phyloP scores from a whole-genome alignment of 345 rosid species.

The Syzygium grande region DNA sequence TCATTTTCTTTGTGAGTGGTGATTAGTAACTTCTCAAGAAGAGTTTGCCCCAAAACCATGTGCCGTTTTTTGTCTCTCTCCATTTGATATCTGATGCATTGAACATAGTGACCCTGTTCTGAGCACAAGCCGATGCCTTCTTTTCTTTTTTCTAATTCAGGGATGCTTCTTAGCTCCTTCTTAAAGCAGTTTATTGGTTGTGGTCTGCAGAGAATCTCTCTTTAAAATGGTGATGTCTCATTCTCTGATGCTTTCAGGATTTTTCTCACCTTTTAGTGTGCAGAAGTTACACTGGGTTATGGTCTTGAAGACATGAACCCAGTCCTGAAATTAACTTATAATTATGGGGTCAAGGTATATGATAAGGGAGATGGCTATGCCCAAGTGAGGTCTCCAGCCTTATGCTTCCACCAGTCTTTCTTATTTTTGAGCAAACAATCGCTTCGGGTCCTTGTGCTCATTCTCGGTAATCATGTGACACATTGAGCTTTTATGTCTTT shows the following conservation, averaged over 20 bases:
- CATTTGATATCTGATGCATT: neutral
- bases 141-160: neutral
- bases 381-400: slow-evolving; percentile 33
- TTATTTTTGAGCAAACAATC: neutral
- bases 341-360: slow-evolving; percentile 80
- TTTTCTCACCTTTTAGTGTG: slow-evolving; percentile 31
- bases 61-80: neutral
- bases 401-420: neutral
- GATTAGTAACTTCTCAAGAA: neutral
- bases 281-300: slow-evolving; percentile 80
- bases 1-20: neutral
- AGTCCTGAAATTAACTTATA: slow-evolving; percentile 86
- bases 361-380: slow-evolving; percentile 87
- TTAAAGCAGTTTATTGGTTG: neutral
- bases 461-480: neutral
- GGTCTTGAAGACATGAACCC: slow-evolving; percentile 81
- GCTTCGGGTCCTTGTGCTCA: neutral
- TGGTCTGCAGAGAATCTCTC: neutral
- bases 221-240: neutral
- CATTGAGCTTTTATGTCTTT: neutral
- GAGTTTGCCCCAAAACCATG: neutral
- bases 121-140: neutral
- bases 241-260: neutral
- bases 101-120: neutral
- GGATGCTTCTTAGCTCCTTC: neutral